Conservation (phyloP, 306 rosid species). For the Inga laurina region DNA sequence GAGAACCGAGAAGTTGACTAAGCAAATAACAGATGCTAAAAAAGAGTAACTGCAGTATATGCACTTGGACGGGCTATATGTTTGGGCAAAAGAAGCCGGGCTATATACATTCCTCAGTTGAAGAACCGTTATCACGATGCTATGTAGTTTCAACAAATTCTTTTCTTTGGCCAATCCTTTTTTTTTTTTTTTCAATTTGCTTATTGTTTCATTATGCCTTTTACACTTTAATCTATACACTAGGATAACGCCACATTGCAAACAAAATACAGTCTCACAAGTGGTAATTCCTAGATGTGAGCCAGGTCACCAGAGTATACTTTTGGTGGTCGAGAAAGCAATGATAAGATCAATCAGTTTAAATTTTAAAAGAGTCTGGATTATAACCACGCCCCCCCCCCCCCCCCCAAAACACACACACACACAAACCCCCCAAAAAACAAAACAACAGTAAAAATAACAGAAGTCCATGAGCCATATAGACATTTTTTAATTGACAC, state of each 20-base stretch:
- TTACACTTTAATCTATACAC: not conserved
- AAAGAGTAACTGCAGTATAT: not conserved
- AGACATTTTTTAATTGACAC: not conserved
- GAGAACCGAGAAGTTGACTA: not conserved
- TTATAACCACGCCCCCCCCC: not conserved
- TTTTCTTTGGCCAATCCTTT: not conserved
- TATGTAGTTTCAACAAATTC: not conserved
- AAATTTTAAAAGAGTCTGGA: not conserved
- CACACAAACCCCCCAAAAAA: too few species aligned
- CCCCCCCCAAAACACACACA: too few species aligned
- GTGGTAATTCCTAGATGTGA: not conserved
- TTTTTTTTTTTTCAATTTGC: not conserved
- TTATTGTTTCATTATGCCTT: not conserved
- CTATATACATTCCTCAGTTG: not conserved
- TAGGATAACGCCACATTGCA: conserved; percentile 10
- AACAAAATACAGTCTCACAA: not conserved
- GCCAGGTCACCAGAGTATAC: not conserved
- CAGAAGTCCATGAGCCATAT: not conserved
- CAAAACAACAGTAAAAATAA: too few species aligned
- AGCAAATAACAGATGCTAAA: not conserved
- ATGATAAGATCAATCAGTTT: not conserved
- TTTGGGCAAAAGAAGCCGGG: too few species aligned
- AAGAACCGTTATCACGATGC: not conserved
- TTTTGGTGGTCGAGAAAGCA: not conserved
- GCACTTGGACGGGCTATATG: not conserved